These are phyloP conservation scores for Sporobolomyces pararoseus DNA, from an alignment of 768 basidiomycete species.

Conservation along the genomic window DNA sequence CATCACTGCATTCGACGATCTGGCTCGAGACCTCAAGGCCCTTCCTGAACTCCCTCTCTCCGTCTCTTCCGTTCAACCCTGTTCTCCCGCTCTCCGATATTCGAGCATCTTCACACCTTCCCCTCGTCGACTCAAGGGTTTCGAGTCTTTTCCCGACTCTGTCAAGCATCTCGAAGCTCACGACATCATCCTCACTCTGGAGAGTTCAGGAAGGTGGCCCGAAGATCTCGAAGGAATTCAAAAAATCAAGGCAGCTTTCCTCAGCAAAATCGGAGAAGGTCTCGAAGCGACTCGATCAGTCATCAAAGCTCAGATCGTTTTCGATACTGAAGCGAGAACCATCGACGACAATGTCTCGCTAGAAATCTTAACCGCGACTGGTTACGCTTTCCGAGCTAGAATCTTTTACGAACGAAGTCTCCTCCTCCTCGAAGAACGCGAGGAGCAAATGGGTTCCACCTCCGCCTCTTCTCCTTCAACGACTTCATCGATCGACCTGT, in stretches of 20 bases:
- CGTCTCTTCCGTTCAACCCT: slow-evolving; percentile 69
- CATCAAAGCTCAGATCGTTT: slow-evolving; percentile 52
- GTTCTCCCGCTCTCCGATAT: slow-evolving; percentile 72
- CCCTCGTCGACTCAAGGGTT: slow-evolving; percentile 57
- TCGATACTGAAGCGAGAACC: slow-evolving; percentile 58
- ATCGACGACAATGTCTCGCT: slow-evolving; percentile 67
- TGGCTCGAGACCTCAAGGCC: slow-evolving; percentile 71
- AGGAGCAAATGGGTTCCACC: slow-evolving; percentile 53
- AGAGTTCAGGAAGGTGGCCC: slow-evolving; percentile 88
- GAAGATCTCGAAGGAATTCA: slow-evolving; percentile 89
- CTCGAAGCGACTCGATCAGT: slow-evolving; percentile 59
- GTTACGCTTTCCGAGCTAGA: slow-evolving; percentile 78
- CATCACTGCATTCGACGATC: slow-evolving; percentile 68
- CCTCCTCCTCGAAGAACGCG: slow-evolving; percentile 63
- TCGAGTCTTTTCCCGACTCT: slow-evolving; percentile 25
- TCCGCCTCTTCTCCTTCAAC: slow-evolving; percentile 57
- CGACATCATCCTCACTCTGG: slow-evolving; percentile 78
- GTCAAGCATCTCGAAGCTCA: slow-evolving; percentile 61
- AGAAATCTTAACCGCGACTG: slow-evolving; percentile 72
- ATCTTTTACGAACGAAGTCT: slow-evolving; percentile 87
- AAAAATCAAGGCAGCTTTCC: slow-evolving; percentile 87
- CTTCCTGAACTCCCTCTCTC: slow-evolving; percentile 71
- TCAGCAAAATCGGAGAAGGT: slow-evolving; percentile 69
- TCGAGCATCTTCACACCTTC: slow-evolving; percentile 75
- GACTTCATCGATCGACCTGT: slow-evolving; percentile 48